Base-by-base conservation (phyloP, 2,329 filamentous ascomycete species). In the Beauveria pseudobassiana region DNA sequence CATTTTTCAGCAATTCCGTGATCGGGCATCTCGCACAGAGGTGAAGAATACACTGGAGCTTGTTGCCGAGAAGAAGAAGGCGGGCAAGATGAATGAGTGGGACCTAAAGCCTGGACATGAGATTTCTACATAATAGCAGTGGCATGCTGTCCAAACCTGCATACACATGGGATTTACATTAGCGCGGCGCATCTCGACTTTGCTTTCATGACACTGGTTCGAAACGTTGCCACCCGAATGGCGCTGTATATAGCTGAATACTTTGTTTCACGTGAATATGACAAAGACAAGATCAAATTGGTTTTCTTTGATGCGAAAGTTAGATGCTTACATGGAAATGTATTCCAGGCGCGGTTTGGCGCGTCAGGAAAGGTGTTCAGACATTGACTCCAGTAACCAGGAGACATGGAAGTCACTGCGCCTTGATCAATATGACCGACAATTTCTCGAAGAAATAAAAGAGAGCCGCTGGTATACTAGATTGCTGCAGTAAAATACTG, bases 11-110 rank as follows among this genome's bases (percentile, higher is more conserved):
- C 71, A 73, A 61, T 75, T 78, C 48, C 72, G 71, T 22, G 70
- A 73, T 49, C 67, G 64, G 18, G 72, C 72, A n/a, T 75, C 75
- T 22, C 70, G 75, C 26, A 64, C 68, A 3, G 75, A 78, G 63
- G 75, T 77, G 22, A 77, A 76, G 70, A 77, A 77, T 34, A 77
- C 75, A 1, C 64, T 78, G 30, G 76, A 77, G 59, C 59, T 70
- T 49, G 71, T 78, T 42, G 76, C 76, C 2, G 75, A 75, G 66
- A 77, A 74, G 69, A 73, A 70, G 57, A 75, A 74, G 2, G 59
- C 68, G 26, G 75, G 75, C 2, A 69, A 73, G 20, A 61, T 64
- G 30, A 77, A 76, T 65, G 71, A 75, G 57, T 77, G 76, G 76
- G 69, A 69, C 12, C 65, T 78, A 53, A 75, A 73, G 66, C 70